phyloP scores from a whole-genome alignment of 208 protist genomes.

The Plasmodiophora brassicae region DNA sequence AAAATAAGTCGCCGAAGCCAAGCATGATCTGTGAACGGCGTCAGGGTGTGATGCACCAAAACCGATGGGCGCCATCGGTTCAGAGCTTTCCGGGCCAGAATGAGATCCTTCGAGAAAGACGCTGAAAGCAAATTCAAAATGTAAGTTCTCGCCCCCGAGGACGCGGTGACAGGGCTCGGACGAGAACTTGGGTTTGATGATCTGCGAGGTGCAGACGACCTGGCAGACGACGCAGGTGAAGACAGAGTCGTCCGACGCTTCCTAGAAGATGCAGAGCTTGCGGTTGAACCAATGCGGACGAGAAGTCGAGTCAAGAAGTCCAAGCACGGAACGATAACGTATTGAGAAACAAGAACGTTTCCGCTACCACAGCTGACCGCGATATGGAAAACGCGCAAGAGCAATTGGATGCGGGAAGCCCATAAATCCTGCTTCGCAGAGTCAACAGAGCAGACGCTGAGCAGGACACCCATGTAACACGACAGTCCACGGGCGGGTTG shows the following conservation, averaged over 20 bases:
- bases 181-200: no score
- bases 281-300: neutral
- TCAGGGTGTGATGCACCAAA: neutral
- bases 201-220: no score
- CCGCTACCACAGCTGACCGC: neutral
- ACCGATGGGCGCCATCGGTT: no score
- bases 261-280: no score
- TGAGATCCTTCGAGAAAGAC: neutral
- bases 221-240: no score
- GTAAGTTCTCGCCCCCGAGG: no score
- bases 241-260: no score
- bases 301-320: neutral
- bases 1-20: neutral
- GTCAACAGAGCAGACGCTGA: neutral
- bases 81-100: no score
- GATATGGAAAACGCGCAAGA: constrained; percentile 1
- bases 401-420: neutral
- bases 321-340: neutral
- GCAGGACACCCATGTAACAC: neutral
- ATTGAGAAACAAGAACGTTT: neutral
- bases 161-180: no score
- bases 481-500: neutral
- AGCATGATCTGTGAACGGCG: neutral
- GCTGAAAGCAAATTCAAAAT: neutral
- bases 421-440: neutral